Conservation (phyloP, 1,139 yeast genomes). For the Scheffersomyces titani region DNA sequence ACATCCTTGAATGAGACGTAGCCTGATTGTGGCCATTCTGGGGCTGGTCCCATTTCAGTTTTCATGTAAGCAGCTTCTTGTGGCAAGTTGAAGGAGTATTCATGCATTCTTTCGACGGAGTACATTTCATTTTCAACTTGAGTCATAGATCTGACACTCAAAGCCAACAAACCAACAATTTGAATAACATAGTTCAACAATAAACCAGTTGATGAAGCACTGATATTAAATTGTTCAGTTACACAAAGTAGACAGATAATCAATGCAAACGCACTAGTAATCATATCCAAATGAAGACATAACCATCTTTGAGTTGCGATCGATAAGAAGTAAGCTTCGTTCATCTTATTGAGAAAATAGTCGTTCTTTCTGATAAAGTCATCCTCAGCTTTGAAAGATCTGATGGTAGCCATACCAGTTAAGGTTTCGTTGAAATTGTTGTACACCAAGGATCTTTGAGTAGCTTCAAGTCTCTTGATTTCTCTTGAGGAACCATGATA, state of each 20-base stretch:
- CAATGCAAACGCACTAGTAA: conserved; percentile 41
- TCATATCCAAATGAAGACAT: conserved; percentile 40
- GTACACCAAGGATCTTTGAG: conserved; percentile 47
- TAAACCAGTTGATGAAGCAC: conserved; percentile 48
- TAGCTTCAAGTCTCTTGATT: conserved; percentile 46
- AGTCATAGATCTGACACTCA: conserved; percentile 45
- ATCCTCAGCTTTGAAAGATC: conserved; percentile 34
- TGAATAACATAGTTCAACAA: conserved; percentile 45
- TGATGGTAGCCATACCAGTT: conserved; percentile 46
- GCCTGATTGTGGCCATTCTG: conserved; percentile 63
- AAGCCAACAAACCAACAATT: conserved; percentile 44
- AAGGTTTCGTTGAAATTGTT: conserved; percentile 49
- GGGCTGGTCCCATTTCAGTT: conserved; percentile 55
- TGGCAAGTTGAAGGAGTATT: conserved; percentile 51
- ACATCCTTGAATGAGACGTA: conserved; percentile 20
- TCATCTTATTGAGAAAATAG: conserved; percentile 37
- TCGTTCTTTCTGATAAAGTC: conserved; percentile 39
- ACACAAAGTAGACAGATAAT: conserved; percentile 43
- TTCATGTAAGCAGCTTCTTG: conserved; percentile 60
- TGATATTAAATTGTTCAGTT: conserved; percentile 39
- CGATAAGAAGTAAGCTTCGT: conserved; percentile 44
- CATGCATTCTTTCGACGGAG: conserved; percentile 46
- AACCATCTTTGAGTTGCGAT: conserved; percentile 50
- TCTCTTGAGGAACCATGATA: conserved; percentile 48
- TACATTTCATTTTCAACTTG: conserved; percentile 51